Conservation (phyloP, 2,329 filamentous ascomycete genomes). For the Beauveria caledonica region DNA sequence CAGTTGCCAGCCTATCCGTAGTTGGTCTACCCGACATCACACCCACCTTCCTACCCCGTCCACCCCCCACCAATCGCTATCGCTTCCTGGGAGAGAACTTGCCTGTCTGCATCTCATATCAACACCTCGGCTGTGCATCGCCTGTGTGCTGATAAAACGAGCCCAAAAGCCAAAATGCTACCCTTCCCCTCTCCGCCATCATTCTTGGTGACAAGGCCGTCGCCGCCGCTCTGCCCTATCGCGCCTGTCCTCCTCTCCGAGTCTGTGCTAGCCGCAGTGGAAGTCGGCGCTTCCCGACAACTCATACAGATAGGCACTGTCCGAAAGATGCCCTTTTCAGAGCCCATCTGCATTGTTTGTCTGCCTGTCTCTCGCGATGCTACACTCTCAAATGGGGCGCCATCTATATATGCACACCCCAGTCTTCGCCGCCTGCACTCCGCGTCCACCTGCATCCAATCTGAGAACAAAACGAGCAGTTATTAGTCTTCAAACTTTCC, state of each 20-base stretch:
- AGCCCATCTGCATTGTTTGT: neutral
- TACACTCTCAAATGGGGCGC: neutral
- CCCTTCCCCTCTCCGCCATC: neutral
- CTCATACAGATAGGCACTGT: neutral
- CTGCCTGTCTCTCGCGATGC: neutral
- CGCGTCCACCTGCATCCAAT: neutral
- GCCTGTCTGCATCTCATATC: no score
- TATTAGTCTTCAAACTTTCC: neutral
- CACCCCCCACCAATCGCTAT: no score
- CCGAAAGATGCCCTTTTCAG: neutral
- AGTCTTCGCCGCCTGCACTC: neutral
- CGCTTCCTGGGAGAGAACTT: no score
- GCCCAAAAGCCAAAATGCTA: no score
- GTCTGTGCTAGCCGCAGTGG: neutral
- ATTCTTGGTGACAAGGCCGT: neutral
- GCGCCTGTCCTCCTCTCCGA: neutral
- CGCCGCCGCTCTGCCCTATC: neutral
- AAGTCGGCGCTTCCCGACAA: constrained; percentile 10
- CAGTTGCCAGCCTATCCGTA: no score
- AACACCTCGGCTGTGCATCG: no score
- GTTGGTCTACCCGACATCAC: no score
- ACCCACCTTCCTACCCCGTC: no score
- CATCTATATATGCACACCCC: neutral
- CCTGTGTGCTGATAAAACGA: neutral
- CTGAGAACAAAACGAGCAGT: neutral